phyloP scores from a whole-genome alignment of 345 rosid species.

The Adansonia digitata region DNA sequence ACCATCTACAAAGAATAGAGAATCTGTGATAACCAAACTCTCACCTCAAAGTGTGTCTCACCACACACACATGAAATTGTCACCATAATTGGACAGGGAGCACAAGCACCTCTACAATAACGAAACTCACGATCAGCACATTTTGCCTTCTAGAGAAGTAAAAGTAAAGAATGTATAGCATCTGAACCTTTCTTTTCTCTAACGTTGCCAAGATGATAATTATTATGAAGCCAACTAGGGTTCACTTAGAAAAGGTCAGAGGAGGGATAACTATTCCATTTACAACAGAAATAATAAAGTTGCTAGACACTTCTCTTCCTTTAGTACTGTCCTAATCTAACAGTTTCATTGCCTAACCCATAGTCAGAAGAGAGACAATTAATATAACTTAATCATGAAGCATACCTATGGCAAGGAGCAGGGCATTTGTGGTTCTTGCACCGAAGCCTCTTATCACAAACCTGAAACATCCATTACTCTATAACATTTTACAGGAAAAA shows the following conservation, averaged over 20 bases:
- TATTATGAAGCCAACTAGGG: not conserved
- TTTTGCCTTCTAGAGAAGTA: not conserved
- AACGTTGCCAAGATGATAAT: not conserved
- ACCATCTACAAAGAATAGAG: not conserved
- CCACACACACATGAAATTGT: constrained; percentile 84
- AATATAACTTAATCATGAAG: constrained; percentile 8
- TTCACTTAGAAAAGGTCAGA: not conserved
- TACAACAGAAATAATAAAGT: not conserved
- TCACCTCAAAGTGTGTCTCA: constrained; percentile 75
- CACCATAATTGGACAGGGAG: constrained; percentile 94
- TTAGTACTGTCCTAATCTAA: not conserved
- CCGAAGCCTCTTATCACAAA: constrained; percentile 72
- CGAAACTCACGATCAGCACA: constrained; percentile 13
- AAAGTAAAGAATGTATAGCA: not conserved
- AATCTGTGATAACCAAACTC: constrained; percentile 20
- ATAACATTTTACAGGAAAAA: not conserved
- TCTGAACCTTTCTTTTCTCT: not conserved
- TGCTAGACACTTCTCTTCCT: not conserved
- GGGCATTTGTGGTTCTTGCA: constrained; percentile 92
- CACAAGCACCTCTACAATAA: constrained; percentile 80
- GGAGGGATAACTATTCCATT: not conserved
- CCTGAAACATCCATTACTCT: constrained; percentile 35
- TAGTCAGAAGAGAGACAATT: not conserved
- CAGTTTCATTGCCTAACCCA: constrained; percentile 3
- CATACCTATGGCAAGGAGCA: constrained; percentile 84